A percentile compares a stretch with the other conserved stretches of the same genome.
Evolutionary conservation across 179 eudicot genomes (phyloP).

Genomic region (Spinacia oleracea): DNA sequence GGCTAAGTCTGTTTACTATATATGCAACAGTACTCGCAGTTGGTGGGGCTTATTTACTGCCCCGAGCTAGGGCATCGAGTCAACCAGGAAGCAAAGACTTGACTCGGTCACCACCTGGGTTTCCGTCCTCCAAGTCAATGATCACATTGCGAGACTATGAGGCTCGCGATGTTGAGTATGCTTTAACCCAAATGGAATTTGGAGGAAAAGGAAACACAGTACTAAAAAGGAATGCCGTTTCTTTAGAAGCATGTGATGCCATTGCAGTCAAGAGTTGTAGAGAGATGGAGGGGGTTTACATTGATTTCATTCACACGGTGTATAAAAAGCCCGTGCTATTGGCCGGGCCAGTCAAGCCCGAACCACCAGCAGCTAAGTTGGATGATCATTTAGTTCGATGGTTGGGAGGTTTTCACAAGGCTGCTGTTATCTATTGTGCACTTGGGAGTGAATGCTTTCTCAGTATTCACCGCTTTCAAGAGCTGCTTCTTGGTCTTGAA

Average conservation of each 20-base stretch:
- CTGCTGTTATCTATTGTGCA: neutral
- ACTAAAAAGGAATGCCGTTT: neutral
- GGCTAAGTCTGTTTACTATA: neutral
- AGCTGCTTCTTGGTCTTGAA: neutral
- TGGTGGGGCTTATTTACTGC: constrained; percentile 1
- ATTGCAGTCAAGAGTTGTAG: neutral
- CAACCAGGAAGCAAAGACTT: neutral
- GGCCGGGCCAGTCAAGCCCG: neutral
- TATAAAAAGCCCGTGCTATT: neutral
- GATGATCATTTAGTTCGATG: no score
- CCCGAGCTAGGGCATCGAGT: neutral
- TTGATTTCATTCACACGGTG: neutral
- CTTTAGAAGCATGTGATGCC: neutral
- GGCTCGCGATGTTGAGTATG: neutral
- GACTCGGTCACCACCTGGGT: neutral
- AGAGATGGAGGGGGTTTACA: neutral
- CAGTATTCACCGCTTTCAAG: neutral
- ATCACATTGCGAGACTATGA: neutral
- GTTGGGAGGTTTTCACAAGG: no score
- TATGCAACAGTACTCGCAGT: neutral
- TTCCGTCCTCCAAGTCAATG: neutral
- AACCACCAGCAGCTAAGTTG: no score
- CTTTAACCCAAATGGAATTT: neutral
- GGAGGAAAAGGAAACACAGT: neutral
- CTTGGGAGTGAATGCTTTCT: neutral